Conservation (phyloP, 2,329 filamentous ascomycete genomes). For the Juglanconis sp. region DNA sequence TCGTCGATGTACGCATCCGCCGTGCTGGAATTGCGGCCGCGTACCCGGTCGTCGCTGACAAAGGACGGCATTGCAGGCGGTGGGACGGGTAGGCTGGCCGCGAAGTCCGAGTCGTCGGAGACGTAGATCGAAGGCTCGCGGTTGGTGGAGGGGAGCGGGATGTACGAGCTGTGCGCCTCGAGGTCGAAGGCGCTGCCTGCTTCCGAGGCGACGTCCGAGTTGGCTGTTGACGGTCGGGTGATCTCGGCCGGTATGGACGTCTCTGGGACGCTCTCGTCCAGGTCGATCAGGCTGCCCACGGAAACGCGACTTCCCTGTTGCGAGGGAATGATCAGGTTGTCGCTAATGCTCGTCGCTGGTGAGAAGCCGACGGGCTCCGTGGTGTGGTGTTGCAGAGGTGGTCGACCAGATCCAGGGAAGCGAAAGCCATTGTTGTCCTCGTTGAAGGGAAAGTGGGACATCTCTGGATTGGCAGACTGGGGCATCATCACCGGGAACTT, state of each 20-base stretch:
- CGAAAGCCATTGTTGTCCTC: slow-evolving; percentile 25
- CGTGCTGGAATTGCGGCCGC: background rate
- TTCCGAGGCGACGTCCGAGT: slow-evolving; percentile 56
- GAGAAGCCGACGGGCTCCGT: slow-evolving; percentile 39
- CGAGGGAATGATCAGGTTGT: slow-evolving; percentile 25
- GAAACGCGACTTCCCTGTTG: slow-evolving; percentile 32
- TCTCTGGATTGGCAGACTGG: slow-evolving; percentile 46
- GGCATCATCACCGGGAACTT: slow-evolving; percentile 50
- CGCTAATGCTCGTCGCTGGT: background rate
- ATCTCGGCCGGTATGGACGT: slow-evolving; percentile 41
- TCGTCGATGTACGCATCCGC: slow-evolving; percentile 19
- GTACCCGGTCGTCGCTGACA: background rate
- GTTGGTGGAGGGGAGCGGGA: slow-evolving; percentile 35
- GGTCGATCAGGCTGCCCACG: slow-evolving; percentile 33
- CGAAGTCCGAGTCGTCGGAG: slow-evolving; percentile 50
- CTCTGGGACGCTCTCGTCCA: slow-evolving; percentile 39
- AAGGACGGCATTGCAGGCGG: slow-evolving; percentile 1
- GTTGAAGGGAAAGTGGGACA: slow-evolving; percentile 42
- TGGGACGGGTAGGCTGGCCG: slow-evolving; percentile 21
- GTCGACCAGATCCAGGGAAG: slow-evolving; percentile 27
- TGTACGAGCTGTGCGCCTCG: slow-evolving; percentile 59
- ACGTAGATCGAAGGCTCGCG: slow-evolving; percentile 60
- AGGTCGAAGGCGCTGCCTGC: slow-evolving; percentile 59
- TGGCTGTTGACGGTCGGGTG: slow-evolving; percentile 55
- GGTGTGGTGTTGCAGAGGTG: slow-evolving; percentile 43